Base-by-base conservation (phyloP, 164 flowering plant species). In the Amborella trichopoda region DNA sequence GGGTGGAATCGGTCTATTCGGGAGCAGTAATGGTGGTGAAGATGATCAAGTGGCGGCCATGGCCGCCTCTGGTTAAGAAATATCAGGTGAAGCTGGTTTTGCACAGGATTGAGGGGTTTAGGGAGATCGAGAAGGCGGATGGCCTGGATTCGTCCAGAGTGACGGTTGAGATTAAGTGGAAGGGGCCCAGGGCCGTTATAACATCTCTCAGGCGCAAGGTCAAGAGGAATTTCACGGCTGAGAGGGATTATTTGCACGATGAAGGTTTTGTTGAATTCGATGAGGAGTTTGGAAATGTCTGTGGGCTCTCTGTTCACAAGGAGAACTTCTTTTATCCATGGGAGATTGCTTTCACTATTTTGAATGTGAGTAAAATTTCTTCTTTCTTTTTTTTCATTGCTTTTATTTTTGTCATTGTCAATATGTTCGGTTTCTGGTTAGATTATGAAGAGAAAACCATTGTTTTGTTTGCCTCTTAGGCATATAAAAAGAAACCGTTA, bases 11-110 rank as follows among this genome's bases (percentile, higher is more conserved):
- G 36, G 36, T 32, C 36, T 11, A 32, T 10, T n/a, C n/a, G 41
- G 50, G 23, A 27, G 20, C 49, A 28, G 38, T 46, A 65, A 87
- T 78, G 96, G 96, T 77, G 69, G 99, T 80, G 81, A 84, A 71
- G 70, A 84, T 87, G 93, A 93, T 88, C 81, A 72, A 62, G 67
- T 84, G 99, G 99, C 70, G 95, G 59, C 95, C 95, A 25, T 84
- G 96, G 99, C 95, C 94, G 57, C 91, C 94, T 5, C 49, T 69
- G 44, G 32, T 55, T 42, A 79, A 45, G 59, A 87, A 84, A 67
- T 88, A 67, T 59, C 81, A 77, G 69, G 96, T 88, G 43, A 82
- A 58, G 59, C 59, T 93, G 10, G 64, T 66, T 5, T 63, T 93
- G n/a, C 13, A 61, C 49, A 61, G 74, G 55, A 28, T 85, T 17